Conservation (phyloP, 306 rosid species). For the Rubus parviflorus region DNA sequence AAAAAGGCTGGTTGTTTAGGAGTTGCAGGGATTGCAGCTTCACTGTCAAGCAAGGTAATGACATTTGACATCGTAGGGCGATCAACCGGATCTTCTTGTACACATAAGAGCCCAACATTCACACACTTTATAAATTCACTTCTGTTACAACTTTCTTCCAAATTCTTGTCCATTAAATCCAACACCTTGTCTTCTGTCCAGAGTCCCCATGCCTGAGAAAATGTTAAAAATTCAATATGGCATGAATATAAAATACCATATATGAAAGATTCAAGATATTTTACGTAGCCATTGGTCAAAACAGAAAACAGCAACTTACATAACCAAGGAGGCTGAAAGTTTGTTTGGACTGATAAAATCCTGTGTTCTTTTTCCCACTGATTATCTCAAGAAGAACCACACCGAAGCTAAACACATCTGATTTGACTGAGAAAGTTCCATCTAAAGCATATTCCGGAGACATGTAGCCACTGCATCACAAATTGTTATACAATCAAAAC, state of each 20-base stretch:
- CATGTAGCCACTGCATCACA: constrained; percentile 46
- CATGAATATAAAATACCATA: neutral
- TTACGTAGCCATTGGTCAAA: neutral
- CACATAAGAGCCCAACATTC: constrained; percentile 40
- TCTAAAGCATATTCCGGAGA: constrained; percentile 50
- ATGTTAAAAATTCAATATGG: neutral
- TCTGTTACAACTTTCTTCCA: constrained; percentile 30
- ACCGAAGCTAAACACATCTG: constrained; percentile 59
- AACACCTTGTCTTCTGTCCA: constrained; percentile 44
- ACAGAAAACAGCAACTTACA: constrained; percentile 29
- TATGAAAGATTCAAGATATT: neutral
- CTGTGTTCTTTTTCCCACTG: constrained; percentile 47
- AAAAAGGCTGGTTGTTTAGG: constrained; percentile 49
- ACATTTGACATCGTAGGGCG: constrained; percentile 49
- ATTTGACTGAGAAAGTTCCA: constrained; percentile 49
- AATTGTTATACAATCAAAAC: no score
- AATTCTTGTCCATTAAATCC: constrained; percentile 40
- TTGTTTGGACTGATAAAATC: constrained; percentile 36
- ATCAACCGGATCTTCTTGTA: constrained; percentile 53
- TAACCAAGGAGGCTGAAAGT: constrained; percentile 47
- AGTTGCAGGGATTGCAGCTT: constrained; percentile 29
- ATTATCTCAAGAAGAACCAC: constrained; percentile 54
- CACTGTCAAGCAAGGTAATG: constrained; percentile 44
- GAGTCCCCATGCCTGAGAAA: constrained; percentile 48
- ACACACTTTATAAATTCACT: constrained; percentile 40